phyloP scores from a whole-genome alignment of 164 flowering plant genomes.

The Vitis vinifera region ASM3070453v1 NC_081805.1:22777001-22777500 shows the following conservation, averaged over 20 bases:
- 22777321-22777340: slow-evolving; percentile 57
- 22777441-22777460: slow-evolving; percentile 75
- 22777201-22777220: slow-evolving; percentile 84
- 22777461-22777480: slow-evolving; percentile 64
- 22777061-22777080: slow-evolving; percentile 55
- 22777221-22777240: slow-evolving; percentile 76
- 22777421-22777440: slow-evolving; percentile 17
- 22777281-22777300: slow-evolving; percentile 67
- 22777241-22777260: slow-evolving; percentile 68
- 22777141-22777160: slow-evolving; percentile 49
- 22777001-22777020: slow-evolving; percentile 78
- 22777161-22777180: slow-evolving; percentile 51
- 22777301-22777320: slow-evolving; percentile 92
- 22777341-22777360: slow-evolving; percentile 67
- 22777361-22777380: slow-evolving; percentile 82
- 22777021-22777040: slow-evolving; percentile 81
- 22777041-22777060: slow-evolving; percentile 67
- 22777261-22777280: slow-evolving; percentile 64
- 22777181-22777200: slow-evolving; percentile 86
- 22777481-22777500: background rate
- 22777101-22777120: slow-evolving; percentile 79
- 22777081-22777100: slow-evolving; percentile 46
- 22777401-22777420: slow-evolving; percentile 41
- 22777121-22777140: slow-evolving; percentile 70
- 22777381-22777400: slow-evolving; percentile 79